Percentiles rank a stretch among this genome's conserved stretches.
These are phyloP conservation scores for Thuja plicata DNA, from an alignment of 83 land plant species.

Conservation along the genomic window DNA sequence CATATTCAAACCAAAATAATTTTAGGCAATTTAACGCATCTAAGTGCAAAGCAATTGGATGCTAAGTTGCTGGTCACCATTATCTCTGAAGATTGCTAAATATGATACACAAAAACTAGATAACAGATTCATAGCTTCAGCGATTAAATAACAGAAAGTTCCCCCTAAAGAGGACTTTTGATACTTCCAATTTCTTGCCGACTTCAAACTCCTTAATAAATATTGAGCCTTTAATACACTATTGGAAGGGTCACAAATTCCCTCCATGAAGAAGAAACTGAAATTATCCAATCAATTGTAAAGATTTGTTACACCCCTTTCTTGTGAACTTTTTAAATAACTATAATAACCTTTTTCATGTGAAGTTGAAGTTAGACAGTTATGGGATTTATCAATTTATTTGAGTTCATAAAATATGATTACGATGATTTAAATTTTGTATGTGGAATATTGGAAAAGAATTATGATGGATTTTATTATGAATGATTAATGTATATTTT, in stretches of 20 bases:
- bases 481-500: too few species aligned
- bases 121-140: not conserved
- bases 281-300: not conserved
- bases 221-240: not conserved
- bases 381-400: too few species aligned
- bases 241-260: not conserved
- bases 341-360: too few species aligned
- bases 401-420: too few species aligned
- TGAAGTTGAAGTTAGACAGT: too few species aligned
- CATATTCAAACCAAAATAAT: not conserved
- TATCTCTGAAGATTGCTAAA: not conserved
- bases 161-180: not conserved
- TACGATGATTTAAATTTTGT: too few species aligned
- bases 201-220: not conserved
- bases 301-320: not conserved
- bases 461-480: too few species aligned
- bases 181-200: not conserved
- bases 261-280: not conserved
- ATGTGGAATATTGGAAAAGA: too few species aligned
- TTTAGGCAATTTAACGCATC: not conserved
- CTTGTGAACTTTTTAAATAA: too few species aligned
- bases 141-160: not conserved
- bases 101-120: not conserved
- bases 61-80: not conserved
- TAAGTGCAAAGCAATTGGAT: not conserved